Evolutionary conservation across 805 yeast species (phyloP).

Genomic region (Teunomyces kruisii): DNA sequence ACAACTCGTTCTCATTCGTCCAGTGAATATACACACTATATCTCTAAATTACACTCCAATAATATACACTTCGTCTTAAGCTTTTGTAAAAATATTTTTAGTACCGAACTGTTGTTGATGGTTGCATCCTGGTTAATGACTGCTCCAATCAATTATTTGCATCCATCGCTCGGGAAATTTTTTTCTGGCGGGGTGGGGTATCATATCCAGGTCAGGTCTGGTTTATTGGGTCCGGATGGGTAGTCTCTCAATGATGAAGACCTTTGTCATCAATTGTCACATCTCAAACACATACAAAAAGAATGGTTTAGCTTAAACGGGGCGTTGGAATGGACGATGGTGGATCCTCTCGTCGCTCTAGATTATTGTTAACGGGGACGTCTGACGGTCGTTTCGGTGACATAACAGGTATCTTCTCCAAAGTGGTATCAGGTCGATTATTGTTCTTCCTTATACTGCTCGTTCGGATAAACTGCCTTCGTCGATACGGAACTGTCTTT

Average conservation of each 20-base stretch:
- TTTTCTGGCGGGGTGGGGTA: neutral
- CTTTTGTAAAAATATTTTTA: no score
- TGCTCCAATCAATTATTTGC: slow-evolving; percentile 3
- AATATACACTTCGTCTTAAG: no score
- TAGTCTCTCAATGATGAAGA: slow-evolving; percentile 1
- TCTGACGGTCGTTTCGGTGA: slow-evolving; percentile 5
- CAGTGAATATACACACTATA: no score
- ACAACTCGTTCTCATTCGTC: no score
- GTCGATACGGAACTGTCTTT: neutral
- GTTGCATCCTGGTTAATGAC: neutral
- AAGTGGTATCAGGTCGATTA: neutral
- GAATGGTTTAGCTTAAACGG: neutral
- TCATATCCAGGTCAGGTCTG: neutral
- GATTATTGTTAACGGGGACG: neutral
- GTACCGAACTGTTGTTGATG: neutral
- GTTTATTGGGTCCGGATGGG: neutral
- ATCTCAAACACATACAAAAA: neutral
- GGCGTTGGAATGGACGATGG: slow-evolving; percentile 4
- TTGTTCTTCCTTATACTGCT: neutral
- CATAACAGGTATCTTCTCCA: neutral
- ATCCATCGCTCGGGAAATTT: neutral
- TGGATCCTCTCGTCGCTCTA: slow-evolving; percentile 5
- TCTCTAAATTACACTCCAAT: no score
- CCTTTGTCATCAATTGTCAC: neutral
- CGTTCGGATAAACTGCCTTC: slow-evolving; percentile 1